Evolutionary conservation across 2,329 filamentous ascomycete species (phyloP).

Genomic region (Penicillium sp.): DNA sequence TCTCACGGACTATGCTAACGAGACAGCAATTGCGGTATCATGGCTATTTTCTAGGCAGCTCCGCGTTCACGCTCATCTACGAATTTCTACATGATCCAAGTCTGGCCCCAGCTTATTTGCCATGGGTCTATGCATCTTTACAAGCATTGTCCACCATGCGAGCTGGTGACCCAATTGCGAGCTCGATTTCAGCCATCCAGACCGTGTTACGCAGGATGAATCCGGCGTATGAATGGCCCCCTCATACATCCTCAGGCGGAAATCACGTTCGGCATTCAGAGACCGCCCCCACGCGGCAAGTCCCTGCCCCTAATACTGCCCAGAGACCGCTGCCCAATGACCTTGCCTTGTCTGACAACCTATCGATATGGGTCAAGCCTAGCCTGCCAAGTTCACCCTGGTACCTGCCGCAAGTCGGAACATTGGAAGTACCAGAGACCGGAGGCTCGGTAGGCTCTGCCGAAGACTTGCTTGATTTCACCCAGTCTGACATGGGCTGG

Average conservation of each 20-base stretch:
- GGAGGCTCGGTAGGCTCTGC: constrained; percentile 27
- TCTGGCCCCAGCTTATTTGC: constrained; percentile 41
- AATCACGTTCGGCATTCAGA: neutral
- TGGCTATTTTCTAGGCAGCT: constrained; percentile 47
- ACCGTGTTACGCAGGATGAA: constrained; percentile 36
- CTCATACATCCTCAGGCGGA: neutral
- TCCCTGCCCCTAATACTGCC: neutral
- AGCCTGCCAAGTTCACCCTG: constrained; percentile 25
- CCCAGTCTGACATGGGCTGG: constrained; percentile 42
- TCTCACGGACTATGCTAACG: neutral
- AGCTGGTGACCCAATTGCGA: constrained; percentile 28
- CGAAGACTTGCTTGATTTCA: constrained; percentile 39
- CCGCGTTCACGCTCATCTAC: constrained; percentile 46
- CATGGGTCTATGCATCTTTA: constrained; percentile 45
- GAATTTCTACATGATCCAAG: constrained; percentile 46
- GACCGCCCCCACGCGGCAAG: neutral
- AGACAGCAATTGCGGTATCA: constrained; percentile 48
- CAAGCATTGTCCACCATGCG: constrained; percentile 42
- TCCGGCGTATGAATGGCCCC: constrained; percentile 32
- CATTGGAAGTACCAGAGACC: constrained; percentile 22
- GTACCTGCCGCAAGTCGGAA: constrained; percentile 21
- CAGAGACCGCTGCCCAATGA: neutral
- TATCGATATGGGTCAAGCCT: neutral
- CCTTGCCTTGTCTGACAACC: neutral
- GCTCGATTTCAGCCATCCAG: constrained; percentile 34